These are phyloP conservation scores for Ceratocystis eucalypticola DNA, from an alignment of 2,329 filamentous ascomycete species.

Conservation along the genomic window DNA sequence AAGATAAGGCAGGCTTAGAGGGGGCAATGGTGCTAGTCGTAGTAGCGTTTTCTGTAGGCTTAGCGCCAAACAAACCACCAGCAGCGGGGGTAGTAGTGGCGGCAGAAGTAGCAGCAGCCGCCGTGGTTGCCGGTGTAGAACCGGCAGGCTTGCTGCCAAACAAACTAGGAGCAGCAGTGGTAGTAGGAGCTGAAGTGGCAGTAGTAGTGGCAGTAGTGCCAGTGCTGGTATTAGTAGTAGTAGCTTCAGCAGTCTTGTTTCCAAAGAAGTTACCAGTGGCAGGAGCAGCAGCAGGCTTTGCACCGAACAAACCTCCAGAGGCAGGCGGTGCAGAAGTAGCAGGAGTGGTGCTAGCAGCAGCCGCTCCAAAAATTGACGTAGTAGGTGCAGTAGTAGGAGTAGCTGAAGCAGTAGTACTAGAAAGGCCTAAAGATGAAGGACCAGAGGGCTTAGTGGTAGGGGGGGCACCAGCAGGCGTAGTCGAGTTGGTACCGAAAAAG, in stretches of 20 bases:
- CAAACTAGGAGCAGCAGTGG: constrained; percentile 15
- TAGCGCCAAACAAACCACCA: constrained; percentile 30
- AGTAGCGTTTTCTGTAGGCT: constrained; percentile 28
- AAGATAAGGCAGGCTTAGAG: constrained; percentile 24
- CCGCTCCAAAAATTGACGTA: constrained; percentile 21
- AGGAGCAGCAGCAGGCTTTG: constrained; percentile 22
- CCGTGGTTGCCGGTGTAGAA: constrained; percentile 5
- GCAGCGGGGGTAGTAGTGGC: not conserved
- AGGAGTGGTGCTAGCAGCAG: constrained; percentile 19
- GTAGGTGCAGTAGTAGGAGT: constrained; percentile 22
- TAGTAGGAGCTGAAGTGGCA: constrained; percentile 22
- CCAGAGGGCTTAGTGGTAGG: constrained; percentile 17
- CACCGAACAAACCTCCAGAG: constrained; percentile 22
- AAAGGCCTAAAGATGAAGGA: constrained; percentile 22
- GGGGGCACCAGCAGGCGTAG: constrained; percentile 19
- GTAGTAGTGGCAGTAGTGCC: constrained; percentile 25
- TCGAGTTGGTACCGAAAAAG: constrained; percentile 23
- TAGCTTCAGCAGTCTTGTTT: constrained; percentile 12
- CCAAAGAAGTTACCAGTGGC: constrained; percentile 22
- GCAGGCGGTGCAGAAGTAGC: constrained; percentile 20
- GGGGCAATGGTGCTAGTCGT: constrained; percentile 20
- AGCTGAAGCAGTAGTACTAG: constrained; percentile 21
- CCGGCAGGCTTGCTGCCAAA: constrained; percentile 20
- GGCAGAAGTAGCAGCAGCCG: not conserved
- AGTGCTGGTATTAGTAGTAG: constrained; percentile 24